Base-by-base conservation (phyloP, 805 yeast species). In the Kregervanrija pseudodelftensis region DNA sequence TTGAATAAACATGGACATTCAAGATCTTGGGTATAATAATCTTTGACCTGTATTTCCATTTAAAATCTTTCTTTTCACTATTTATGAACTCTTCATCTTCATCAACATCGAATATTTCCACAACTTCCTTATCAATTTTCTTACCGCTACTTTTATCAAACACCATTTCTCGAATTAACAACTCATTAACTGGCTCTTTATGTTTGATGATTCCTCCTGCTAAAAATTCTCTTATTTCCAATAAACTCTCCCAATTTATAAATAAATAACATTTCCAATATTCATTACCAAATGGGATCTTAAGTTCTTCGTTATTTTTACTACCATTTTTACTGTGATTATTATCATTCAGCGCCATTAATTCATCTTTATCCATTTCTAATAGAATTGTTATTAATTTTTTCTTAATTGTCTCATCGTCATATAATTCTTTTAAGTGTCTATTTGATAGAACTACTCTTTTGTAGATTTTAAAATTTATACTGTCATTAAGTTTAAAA, bases 241-340 rank as follows among this genome's bases (percentile, higher is more conserved):
- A 32, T 39, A 31, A 32, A 36, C 15, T 12, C 39, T 36, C 46
- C 41, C 54, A 36, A 9, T 49, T 43, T 16, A 58, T 55, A 11
- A 52, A 46, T 13, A 61, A 39, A 40, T 45, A 51, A 28, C 60
- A 56, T 37, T 49, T 51, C 63, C 64, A 61, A 9, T 48, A 45
- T 1, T 53, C 57, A 10, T 59, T 57, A 16, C 13, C 43, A 36
- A 59, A 41, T 2, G 56, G 60, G 11, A 57, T 39, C 33, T 47
- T 45, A 15, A 55, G 42, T 32, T 34, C 33, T 15, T 45, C 38
- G 2, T 41, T 39, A 16, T 42, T 40, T 33, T 37, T 46, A 28
- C 36, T 13, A 16, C 30, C 37, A 8, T 31, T 17, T 12, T 50
- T 39, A 3, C 42, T 44, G n/a, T n/a, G n/a, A 4, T 40, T 36